Base-by-base conservation (phyloP, 2,329 filamentous ascomycete species). In the Curvularia eragrostidis region DNA sequence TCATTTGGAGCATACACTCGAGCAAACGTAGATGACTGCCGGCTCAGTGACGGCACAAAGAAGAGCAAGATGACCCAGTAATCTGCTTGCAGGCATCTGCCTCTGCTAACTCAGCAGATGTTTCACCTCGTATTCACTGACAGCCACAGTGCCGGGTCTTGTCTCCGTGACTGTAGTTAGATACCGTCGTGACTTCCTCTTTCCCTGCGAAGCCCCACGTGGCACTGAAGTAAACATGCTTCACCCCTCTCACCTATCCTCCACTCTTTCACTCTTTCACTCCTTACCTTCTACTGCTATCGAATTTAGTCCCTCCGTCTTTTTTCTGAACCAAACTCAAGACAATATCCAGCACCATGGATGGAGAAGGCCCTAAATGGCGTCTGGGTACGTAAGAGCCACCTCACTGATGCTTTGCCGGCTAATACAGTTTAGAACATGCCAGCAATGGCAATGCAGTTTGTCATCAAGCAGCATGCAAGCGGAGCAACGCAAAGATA, bases 391-490 rank as follows among this genome's bases (percentile, higher is more conserved):
- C 32, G 54, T 47, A 23, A 21, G 1, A 5, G 18, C 0, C 7
- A 8, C 9, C 4, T n/a, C 3, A 39, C 8, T 2, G 21, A 6
- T 41, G 15, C 26, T 10, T 2, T 5, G 5, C 9, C 4, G 36
- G 9, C 39, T 41, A 53, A 52, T 26, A 15, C 2, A n/a, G 1
- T 6, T 1, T 5, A 65, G 64, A 63, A 15, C 64, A 67, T 41
- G 54, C 62, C 12, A 38, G 41, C 15, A 57, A 12, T 19, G 52
- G 48, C 23, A 43, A 12, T 19, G 42, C 61, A 10, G 34, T 38
- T 10, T 97, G 93, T 78, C 83, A 87, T 58, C 87, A 89, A 72
- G 83, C 81, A 4, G 81, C 86, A 61, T 97, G 93, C 82, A 92
- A 92, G 78, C 83, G 88, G 4, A 78, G 77, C 1, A 79, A 74